Conservation (phyloP, 2,329 filamentous ascomycete species). For the Cryphonectria carpinicola region DNA sequence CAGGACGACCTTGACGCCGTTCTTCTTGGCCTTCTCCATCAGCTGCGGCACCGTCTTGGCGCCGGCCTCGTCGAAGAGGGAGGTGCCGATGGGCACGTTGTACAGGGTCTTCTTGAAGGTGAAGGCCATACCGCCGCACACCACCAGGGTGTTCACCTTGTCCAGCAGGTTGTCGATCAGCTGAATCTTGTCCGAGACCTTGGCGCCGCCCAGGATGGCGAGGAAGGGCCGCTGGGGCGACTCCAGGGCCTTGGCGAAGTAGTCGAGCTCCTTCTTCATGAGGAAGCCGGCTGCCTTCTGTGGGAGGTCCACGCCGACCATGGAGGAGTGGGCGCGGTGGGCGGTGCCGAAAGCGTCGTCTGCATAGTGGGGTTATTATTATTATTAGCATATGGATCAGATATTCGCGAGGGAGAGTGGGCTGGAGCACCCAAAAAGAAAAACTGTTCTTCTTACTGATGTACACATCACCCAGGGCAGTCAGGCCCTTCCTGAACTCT, state of each 20-base stretch:
- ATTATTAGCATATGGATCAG: conserved; percentile 31
- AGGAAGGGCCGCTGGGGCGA: conserved; percentile 93
- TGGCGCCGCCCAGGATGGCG: conserved; percentile 95
- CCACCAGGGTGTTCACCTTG: conserved; percentile 95
- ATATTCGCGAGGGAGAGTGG: background rate
- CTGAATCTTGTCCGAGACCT: conserved; percentile 99
- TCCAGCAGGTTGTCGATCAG: conserved; percentile 98
- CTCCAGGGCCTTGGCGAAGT: conserved; percentile 97
- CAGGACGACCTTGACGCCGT: conserved; percentile 93
- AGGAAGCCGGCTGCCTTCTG: conserved; percentile 98
- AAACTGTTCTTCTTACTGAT: conserved; percentile 70
- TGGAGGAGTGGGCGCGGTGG: conserved; percentile 97
- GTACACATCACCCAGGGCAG: conserved; percentile 91
- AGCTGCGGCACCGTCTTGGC: conserved; percentile 87
- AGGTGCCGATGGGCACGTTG: conserved; percentile 85
- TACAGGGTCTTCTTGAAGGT: conserved; percentile 99
- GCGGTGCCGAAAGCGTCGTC: conserved; percentile 98
- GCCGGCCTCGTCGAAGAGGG: conserved; percentile 90
- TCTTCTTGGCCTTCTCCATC: conserved; percentile 93
- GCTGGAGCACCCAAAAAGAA: background rate
- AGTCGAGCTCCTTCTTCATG: conserved; percentile 99
- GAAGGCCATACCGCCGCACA: conserved; percentile 98
- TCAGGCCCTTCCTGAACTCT: conserved; percentile 93
- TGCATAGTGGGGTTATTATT: conserved; percentile 41
- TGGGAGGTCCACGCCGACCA: conserved; percentile 95